Evolutionary conservation across 176 grass and related monocot species (phyloP), one percentile per base, ranked within the genome.

Genomic region (Aegilops speltoides): DNA sequence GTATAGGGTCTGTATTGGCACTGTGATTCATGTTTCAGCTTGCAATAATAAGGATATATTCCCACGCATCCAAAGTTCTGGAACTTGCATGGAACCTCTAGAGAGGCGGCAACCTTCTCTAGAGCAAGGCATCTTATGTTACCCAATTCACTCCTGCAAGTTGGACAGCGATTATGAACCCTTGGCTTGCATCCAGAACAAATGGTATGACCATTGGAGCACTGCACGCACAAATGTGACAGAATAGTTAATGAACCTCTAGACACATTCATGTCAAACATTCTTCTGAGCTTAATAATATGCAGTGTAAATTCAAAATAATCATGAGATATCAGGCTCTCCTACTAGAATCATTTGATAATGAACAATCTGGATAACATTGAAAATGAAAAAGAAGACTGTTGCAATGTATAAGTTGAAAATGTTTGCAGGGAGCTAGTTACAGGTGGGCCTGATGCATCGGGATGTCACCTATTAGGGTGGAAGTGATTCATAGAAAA

Each of bases 111-210:
- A 82, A 98, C 93, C 68, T 98, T 98, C 78, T 98, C 95, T 31
- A 98, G 69, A 31, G 95, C 95, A 73, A 98, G 93, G 31, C 95
- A 98, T 83, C 95, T 90, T 91, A 98, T 95, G 71, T 98, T 98
- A 29, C 95, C 95, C 29, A 98, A 68, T 87, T 98, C 95, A 83
- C 95, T 91, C 77, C 95, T 92, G 88, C 95, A 98, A 38, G 95
- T 98, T 33, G 95, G 95, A 29, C 95, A 98, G 22, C 91, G 93
- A 73, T 98, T 98, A 54, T 98, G 95, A 82, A 98, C 93, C 89
- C 91, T 88, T 52, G 91, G 93, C 79, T 98, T 98, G 91, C 95
- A 98, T 76, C 87, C 89, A 79, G 95, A 95, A 77, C 95, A 98
- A 31, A 98, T 75, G 82, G 95, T 98, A 88, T 98, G 95, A 13